phyloP scores from a whole-genome alignment of 2,329 filamentous ascomycete genomes.

The Epichloe brachyelytri region DNA sequence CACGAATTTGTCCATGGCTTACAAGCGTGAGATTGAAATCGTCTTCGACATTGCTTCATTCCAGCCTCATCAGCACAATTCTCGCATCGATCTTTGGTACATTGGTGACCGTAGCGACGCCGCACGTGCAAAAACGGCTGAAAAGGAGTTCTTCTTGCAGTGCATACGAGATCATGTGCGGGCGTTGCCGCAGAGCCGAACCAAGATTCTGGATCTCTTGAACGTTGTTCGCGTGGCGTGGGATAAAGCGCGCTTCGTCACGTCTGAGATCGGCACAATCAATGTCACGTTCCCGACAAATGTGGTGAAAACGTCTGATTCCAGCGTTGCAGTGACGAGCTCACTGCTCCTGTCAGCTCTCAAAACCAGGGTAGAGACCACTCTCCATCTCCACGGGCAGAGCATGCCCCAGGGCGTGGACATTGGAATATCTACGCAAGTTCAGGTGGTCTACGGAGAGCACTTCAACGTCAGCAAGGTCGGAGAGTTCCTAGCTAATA shows the following conservation, averaged over 20 bases:
- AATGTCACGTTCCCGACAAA: constrained; percentile 52
- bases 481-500: constrained; percentile 51
- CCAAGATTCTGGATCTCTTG: constrained; percentile 45
- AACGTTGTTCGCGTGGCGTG: constrained; percentile 47
- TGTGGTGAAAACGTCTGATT: constrained; percentile 50
- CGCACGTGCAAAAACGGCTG: constrained; percentile 44
- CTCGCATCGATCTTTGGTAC: constrained; percentile 57
- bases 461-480: constrained; percentile 65
- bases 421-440: constrained; percentile 39
- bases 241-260: constrained; percentile 48
- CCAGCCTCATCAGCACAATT: constrained; percentile 30
- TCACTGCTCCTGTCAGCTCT: constrained; percentile 51
- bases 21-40: constrained; percentile 58
- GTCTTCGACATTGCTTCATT: constrained; percentile 58
- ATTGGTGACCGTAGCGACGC: constrained; percentile 44
- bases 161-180: constrained; percentile 57
- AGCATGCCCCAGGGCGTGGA: constrained; percentile 36
- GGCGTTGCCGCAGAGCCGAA: constrained; percentile 44
- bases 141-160: constrained; percentile 64
- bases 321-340: constrained; percentile 47
- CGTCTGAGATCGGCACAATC: constrained; percentile 47
- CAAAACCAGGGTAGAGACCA: constrained; percentile 55
- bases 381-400: constrained; percentile 39
- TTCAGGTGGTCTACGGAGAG: constrained; percentile 63
- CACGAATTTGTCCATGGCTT: constrained; percentile 58